Base-by-base conservation (phyloP, 1,284 basidiomycete species). In the Sanghuangporus weigelae region DNA sequence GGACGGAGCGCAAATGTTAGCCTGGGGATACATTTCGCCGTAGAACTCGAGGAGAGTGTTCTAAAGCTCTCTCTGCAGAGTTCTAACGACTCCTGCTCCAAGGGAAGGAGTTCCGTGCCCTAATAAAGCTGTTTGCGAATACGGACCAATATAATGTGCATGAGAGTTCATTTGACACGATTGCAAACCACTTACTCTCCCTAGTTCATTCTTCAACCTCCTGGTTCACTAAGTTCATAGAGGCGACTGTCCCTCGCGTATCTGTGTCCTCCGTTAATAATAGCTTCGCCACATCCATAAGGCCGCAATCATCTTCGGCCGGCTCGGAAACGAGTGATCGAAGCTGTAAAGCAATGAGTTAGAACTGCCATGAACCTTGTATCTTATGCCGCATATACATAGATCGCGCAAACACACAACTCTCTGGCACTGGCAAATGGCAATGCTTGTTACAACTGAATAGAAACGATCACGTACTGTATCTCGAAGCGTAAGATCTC, bases 131-230 rank as follows among this genome's bases (percentile, higher is more conserved):
- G 21, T 40, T 19, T 39, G 40, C 7, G 36, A 54, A 21, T 54
- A 44, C 4, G 42, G 42, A n/a, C 19, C 42, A 44, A 14, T 40
- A 42, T 44, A 46, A 58, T 42, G 11, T 4, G 6, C n/a, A 7
- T 23, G 21, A 48, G 39, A 42, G 40, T 42, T 21, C 26, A 11
- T 36, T 7, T 2, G 21, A 51, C 21, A n/a, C 11, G 16, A 54
- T 7, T 12, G 23, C 19, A n/a, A 42, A 44, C 19, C 3, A 23
- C 61, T 56, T 31, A 57, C 61, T 23, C 14, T 57, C 54, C 19
- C 40, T 23, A 5, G 55, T 49, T 16, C 5, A 19, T 12, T 62
- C 54, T 26, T 62, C 61, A 21, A 62, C 31, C 39, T 62, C 61
- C 19, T 62, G 21, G n/a, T 19, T 35, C 3, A 42, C 16, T 3